Percentiles rank a stretch among this genome's conserved stretches.
phyloP scores from a whole-genome alignment of 2,329 filamentous ascomycete species.

The Exophiala dermatitidis region DNA sequence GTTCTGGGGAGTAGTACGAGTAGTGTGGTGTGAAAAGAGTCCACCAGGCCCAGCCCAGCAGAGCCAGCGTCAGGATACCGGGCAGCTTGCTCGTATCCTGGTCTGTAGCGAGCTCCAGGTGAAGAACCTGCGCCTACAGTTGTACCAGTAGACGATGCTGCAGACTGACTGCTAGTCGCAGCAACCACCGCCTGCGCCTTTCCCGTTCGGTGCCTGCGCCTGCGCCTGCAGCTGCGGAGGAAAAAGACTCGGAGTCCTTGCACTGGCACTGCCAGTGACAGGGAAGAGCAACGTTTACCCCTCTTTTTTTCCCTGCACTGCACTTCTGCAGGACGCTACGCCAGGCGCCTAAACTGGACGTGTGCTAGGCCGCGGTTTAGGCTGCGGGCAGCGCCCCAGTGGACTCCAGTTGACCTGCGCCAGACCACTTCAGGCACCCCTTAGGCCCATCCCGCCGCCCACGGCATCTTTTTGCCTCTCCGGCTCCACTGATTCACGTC shows the following conservation, averaged over 20 bases:
- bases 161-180: no score
- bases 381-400: background rate
- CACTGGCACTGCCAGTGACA: no score
- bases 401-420: background rate
- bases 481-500: background rate
- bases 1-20: background rate
- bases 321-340: background rate
- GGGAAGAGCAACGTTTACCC: background rate
- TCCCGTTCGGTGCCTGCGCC: no score
- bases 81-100: no score
- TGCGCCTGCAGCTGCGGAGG: no score
- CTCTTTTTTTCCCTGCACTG: background rate
- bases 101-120: no score
- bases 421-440: background rate
- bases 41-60: background rate
- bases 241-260: no score
- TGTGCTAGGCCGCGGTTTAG: background rate
- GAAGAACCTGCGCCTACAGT: no score
- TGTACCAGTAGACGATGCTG: no score
- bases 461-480: conserved; percentile 3
- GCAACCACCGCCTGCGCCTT: no score
- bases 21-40: background rate
- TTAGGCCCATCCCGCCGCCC: background rate
- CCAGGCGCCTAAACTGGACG: background rate
- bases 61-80: no score